phyloP scores from a whole-genome alignment of 1,284 basidiomycete species.

The Takashimella tepidaria region DNA sequence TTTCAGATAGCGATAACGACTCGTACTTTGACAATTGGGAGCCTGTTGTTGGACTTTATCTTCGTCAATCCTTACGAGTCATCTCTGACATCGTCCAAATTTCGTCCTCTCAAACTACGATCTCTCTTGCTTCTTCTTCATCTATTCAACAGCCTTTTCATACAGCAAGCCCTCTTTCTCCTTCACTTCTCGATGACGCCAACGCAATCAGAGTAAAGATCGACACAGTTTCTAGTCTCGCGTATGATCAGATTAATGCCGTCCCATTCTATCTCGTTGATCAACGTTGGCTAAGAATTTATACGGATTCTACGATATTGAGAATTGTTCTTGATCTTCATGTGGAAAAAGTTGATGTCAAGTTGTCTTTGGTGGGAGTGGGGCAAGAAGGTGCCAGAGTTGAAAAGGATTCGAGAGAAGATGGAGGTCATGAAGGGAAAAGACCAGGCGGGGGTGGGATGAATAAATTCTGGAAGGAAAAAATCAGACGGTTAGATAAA shows the following conservation, averaged over 20 bases:
- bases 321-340: constrained; percentile 16
- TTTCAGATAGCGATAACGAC: too few relatives aligned
- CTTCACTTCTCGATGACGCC: too few relatives aligned
- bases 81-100: too few relatives aligned
- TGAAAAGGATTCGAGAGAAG: not conserved
- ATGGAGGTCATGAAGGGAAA: not conserved
- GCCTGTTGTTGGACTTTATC: too few relatives aligned
- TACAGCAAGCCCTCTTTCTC: too few relatives aligned
- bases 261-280: constrained; percentile 47
- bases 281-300: constrained; percentile 45
- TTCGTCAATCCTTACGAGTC: too few relatives aligned
- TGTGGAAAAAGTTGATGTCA: not conserved
- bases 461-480: constrained; percentile 13
- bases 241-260: constrained; percentile 47
- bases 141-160: too few relatives aligned
- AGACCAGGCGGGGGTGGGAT: not conserved
- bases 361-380: not conserved
- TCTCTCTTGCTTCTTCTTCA: too few relatives aligned
- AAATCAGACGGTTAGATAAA: constrained; percentile 62
- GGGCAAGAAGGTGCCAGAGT: not conserved
- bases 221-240: constrained; percentile 38
- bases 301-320: constrained; percentile 49
- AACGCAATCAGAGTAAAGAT: too few relatives aligned
- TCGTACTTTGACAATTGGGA: too few relatives aligned
- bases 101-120: too few relatives aligned